Base-by-base conservation (phyloP, 371 early-diverging fungal genomes). In the Apophysomyces sp. region DNA sequence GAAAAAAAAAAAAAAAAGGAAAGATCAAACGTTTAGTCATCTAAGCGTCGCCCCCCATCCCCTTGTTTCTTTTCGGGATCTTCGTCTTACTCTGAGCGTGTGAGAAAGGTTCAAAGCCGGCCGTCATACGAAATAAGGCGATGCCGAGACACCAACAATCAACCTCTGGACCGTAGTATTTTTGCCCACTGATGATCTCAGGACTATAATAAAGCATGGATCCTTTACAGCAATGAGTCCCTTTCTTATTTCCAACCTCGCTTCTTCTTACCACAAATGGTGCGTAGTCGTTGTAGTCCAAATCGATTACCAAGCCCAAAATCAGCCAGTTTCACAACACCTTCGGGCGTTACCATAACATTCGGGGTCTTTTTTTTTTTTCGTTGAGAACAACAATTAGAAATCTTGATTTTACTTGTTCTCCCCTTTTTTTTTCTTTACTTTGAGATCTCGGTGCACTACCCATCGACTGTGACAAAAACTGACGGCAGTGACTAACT, bases 81-180 rank as follows among this genome's bases (percentile, higher is more conserved):
- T n/a, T 37, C 44, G 37, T 53, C 68, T 76, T 73, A 77, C 80
- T 75, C 55, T 77, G 77, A 36, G 84, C 76, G 58, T 82, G 84
- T 12, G 80, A 87, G 79, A 95, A 97, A 0, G 96, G 97, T 37
- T 95, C 89, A 61, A 88, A 86, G 2, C 98, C 98, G 32, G 93
- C 92, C 8, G 92, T 89, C 82, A 96, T 87, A 29, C 94, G 89
- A 70, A 92, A 97, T 13, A 97, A 66, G 52, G 94, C 89, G 12
- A 97, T 93, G 13, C 98, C 98, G 32, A 95, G 71, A 65, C 86
- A 86, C 90, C 90, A 90, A 28, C 86, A 80, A 66, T 90, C 90
- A 13, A 88, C 78, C 61, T 88, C 88, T 7, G 88, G 86, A 3
- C 88, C 88, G 53, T 72, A 73, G 65, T 90, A 89, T 36, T 78